These are phyloP conservation scores for Fusarium concolor DNA, from an alignment of 2,329 filamentous ascomycete species.

Conservation along the genomic window DNA sequence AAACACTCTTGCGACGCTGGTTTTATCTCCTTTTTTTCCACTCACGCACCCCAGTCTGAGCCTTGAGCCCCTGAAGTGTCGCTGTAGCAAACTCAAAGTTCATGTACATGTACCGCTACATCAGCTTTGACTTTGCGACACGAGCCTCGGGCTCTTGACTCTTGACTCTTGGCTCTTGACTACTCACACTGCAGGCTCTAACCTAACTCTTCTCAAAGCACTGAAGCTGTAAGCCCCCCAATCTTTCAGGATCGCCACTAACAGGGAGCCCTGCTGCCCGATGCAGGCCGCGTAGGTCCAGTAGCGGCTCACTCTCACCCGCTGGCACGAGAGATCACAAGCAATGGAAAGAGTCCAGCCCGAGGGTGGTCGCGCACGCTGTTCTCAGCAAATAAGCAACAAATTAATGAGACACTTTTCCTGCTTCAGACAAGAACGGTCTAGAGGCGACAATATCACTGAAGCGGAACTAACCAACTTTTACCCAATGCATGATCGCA, in stretches of 20 bases:
- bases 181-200: not conserved
- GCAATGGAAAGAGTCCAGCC: not conserved
- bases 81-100: slow-evolving; percentile 47
- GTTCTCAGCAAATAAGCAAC: no score
- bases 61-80: slow-evolving; percentile 56
- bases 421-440: no score
- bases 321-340: not conserved
- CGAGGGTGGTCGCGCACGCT: not conserved
- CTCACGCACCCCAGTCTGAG: slow-evolving; percentile 49
- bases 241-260: slow-evolving; percentile 37
- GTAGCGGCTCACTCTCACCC: slow-evolving; percentile 8
- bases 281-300: slow-evolving; percentile 2
- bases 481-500: not conserved
- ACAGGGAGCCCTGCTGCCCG: slow-evolving; percentile 19
- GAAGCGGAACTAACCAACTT: not conserved
- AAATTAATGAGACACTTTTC: not conserved
- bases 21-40: slow-evolving; percentile 56
- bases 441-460: not conserved
- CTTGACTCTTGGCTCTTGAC: no score
- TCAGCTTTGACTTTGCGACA: slow-evolving; percentile 15
- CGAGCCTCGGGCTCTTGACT: slow-evolving; percentile 15
- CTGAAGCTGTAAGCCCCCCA: slow-evolving; percentile 20
- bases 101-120: slow-evolving; percentile 30
- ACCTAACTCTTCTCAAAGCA: not conserved
- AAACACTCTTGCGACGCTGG: slow-evolving; percentile 43